Percentiles rank a stretch among this genome's conserved stretches.
These are phyloP conservation scores for Penicillium nordicum DNA, from an alignment of 2,329 filamentous ascomycete species.

Conservation along the genomic window DNA sequence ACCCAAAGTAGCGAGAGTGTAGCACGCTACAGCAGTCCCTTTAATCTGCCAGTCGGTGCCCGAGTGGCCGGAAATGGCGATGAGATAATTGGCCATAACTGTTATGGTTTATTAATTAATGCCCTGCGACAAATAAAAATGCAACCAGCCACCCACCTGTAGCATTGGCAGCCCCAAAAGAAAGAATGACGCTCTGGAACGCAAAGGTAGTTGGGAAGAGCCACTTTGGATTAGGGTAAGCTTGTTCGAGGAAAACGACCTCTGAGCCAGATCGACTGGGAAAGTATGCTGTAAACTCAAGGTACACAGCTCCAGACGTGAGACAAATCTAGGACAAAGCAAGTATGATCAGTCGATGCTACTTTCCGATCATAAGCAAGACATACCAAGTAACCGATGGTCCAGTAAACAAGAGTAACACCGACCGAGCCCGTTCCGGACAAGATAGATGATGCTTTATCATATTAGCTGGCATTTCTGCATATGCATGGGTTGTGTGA, in stretches of 20 bases:
- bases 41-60: slow-evolving; percentile 63
- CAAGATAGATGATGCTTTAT: slow-evolving; percentile 56
- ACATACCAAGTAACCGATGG: slow-evolving; percentile 58
- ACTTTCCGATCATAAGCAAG: slow-evolving; percentile 43
- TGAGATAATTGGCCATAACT: slow-evolving; percentile 60
- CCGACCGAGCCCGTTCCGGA: slow-evolving; percentile 59
- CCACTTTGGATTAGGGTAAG: slow-evolving; percentile 60
- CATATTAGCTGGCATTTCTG: not conserved
- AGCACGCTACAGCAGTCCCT: slow-evolving; percentile 62
- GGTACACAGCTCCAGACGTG: slow-evolving; percentile 48
- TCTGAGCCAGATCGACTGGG: slow-evolving; percentile 63
- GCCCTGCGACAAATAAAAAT: not conserved
- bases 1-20: slow-evolving; percentile 57
- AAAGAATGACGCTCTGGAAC: slow-evolving; percentile 59
- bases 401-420: slow-evolving; percentile 61
- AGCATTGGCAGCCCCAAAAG: slow-evolving; percentile 63
- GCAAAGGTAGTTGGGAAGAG: slow-evolving; percentile 64
- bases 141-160: slow-evolving; percentile 35
- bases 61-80: slow-evolving; percentile 50
- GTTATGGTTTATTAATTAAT: not conserved
- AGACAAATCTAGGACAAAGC: not conserved
- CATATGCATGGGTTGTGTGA: not conserved
- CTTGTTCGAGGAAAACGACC: slow-evolving; percentile 66
- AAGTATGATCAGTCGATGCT: not conserved
- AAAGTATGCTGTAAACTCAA: slow-evolving; percentile 64